These are phyloP conservation scores for Boletus speciosus DNA, from an alignment of 768 basidiomycete species.

Conservation along the genomic window DNA sequence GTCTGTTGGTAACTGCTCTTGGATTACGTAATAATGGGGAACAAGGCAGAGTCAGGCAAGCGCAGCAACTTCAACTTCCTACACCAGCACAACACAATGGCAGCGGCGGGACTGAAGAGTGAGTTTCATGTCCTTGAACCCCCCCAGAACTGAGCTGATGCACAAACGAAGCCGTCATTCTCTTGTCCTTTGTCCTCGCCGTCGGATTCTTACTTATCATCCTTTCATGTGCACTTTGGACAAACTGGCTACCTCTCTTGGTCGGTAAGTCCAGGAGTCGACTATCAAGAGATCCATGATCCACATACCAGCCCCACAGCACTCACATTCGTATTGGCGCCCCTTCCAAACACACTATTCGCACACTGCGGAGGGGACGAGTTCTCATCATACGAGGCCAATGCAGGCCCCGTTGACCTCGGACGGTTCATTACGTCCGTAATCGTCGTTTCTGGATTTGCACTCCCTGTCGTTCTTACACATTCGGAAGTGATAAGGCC, in stretches of 20 bases:
- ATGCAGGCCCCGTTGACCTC: constrained; percentile 74
- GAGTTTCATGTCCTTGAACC: constrained; percentile 18
- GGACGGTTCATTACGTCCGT: constrained; percentile 92
- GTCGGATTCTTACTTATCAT: constrained; percentile 98
- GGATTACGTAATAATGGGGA: constrained; percentile 23
- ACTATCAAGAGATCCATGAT: not conserved
- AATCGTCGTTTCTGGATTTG: constrained; percentile 90
- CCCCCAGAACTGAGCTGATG: not conserved
- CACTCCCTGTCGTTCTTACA: constrained; percentile 86
- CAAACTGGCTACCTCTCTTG: constrained; percentile 94
- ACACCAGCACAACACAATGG: constrained; percentile 37
- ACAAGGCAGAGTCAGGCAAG: not conserved
- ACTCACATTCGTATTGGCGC: constrained; percentile 91
- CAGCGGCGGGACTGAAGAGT: constrained; percentile 71
- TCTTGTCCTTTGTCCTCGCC: constrained; percentile 95
- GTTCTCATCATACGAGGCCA: constrained; percentile 72
- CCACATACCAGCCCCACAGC: constrained; percentile 44
- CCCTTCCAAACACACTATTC: constrained; percentile 92
- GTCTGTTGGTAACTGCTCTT: not conserved
- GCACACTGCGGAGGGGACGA: constrained; percentile 91
- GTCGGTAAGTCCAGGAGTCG: constrained; percentile 65
- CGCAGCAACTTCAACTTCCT: constrained; percentile 2
- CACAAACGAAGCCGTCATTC: constrained; percentile 72
- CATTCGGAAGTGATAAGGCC: constrained; percentile 86
- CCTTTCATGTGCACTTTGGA: constrained; percentile 92